Conservation (phyloP, 176 grass and related monocot species). For the Calamus simplicifolius region DNA sequence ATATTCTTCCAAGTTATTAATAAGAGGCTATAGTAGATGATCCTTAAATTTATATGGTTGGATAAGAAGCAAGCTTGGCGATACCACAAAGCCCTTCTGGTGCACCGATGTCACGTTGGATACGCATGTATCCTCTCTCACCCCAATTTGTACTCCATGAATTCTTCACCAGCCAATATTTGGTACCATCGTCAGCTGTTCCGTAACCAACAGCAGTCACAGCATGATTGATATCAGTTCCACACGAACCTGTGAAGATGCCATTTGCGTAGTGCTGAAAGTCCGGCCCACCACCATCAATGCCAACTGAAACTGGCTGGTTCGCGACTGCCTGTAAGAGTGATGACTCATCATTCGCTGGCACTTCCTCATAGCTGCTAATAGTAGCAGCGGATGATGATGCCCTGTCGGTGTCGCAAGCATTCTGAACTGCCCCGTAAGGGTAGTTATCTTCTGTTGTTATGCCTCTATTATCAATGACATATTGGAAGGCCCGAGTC, state of each 20-base stretch:
- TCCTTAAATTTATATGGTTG: conserved; percentile 21
- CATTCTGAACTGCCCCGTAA: conserved; percentile 19
- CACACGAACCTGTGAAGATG: conserved; percentile 54
- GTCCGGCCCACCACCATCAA: conserved; percentile 32
- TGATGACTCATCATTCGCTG: conserved; percentile 33
- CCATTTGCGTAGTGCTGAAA: conserved; percentile 54
- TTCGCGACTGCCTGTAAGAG: conserved; percentile 28
- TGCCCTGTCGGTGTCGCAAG: conserved; percentile 28
- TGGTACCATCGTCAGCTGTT: background rate
- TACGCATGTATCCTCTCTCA: conserved; percentile 42
- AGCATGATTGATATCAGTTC: conserved; percentile 39
- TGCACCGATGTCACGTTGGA: conserved; percentile 26
- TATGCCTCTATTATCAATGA: conserved; percentile 39
- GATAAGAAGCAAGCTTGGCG: conserved; percentile 36
- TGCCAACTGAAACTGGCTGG: conserved; percentile 44
- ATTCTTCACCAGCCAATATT: conserved; percentile 67
- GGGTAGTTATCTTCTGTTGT: conserved; percentile 48
- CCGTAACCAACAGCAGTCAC: conserved; percentile 61
- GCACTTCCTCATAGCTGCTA: conserved; percentile 28
- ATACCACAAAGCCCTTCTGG: conserved; percentile 44
- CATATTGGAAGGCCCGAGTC: conserved; percentile 36
- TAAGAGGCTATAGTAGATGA: too few species aligned
- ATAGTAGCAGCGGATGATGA: conserved; percentile 29
- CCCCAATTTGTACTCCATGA: conserved; percentile 66
- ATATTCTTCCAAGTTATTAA: too few species aligned